phyloP scores from a whole-genome alignment of 1,139 yeast species.

The Kurtzmaniella quercitrusa region DNA sequence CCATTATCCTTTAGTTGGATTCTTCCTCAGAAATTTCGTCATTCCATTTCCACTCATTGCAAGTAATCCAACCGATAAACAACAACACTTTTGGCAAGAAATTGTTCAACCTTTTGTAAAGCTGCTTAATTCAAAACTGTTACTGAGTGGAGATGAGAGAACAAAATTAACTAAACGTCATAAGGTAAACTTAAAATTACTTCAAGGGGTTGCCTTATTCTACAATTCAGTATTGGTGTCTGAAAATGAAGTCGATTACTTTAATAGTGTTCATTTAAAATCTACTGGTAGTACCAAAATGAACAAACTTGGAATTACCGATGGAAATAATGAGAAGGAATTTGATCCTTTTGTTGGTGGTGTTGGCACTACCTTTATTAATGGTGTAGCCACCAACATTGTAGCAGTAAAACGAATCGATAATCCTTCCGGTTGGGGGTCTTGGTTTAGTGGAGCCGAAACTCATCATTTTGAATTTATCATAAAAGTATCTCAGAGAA shows the following conservation, averaged over 20 bases:
- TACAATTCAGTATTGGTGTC: slow-evolving; percentile 75
- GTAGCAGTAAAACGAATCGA: slow-evolving; percentile 51
- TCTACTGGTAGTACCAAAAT: slow-evolving; percentile 51
- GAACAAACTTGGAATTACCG: slow-evolving; percentile 23
- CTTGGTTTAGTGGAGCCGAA: slow-evolving; percentile 11
- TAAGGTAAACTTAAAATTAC: slow-evolving; percentile 55
- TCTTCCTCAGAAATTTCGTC: slow-evolving; percentile 58
- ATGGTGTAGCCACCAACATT: slow-evolving; percentile 61
- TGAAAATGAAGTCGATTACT: slow-evolving; percentile 51
- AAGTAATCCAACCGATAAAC: slow-evolving; percentile 39
- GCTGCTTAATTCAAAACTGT: slow-evolving; percentile 63
- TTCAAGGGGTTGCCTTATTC: slow-evolving; percentile 59
- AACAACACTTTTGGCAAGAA: slow-evolving; percentile 65
- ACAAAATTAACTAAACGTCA: slow-evolving; percentile 70
- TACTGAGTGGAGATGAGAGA: slow-evolving; percentile 66
- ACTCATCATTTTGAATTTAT: slow-evolving; percentile 42
- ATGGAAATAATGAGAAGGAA: slow-evolving; percentile 1
- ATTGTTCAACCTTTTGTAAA: slow-evolving; percentile 80
- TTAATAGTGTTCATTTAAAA: slow-evolving; percentile 44
- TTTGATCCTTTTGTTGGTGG: slow-evolving; percentile 14
- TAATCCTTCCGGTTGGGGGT: not conserved
- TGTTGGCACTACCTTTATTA: slow-evolving; percentile 42
- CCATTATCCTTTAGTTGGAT: slow-evolving; percentile 64
- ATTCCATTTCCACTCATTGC: slow-evolving; percentile 73
- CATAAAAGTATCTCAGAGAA: slow-evolving; percentile 25